Evolutionary conservation across 139 green algal genomes (phyloP), one percentile per base, ranked within the genome.

Genomic region (Auxenochlorella protothecoides): DNA sequence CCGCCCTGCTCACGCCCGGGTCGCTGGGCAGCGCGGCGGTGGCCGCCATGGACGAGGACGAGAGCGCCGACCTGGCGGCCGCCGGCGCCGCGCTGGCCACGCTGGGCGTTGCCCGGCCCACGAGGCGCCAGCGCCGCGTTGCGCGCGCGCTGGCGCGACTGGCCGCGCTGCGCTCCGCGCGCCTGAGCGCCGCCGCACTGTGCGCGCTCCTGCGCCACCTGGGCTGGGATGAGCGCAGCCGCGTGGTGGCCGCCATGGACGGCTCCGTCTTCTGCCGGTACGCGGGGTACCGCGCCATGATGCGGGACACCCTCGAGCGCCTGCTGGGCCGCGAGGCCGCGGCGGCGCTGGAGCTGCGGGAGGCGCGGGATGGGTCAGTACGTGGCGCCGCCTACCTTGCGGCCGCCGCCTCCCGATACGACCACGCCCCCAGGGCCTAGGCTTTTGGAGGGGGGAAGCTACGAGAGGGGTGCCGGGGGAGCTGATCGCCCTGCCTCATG

Each of bases 221-320:
- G 54, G 80, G 82, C 16, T 80, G 74, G 27, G 64, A 69, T 51
- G 55, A 9, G n/a, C 51, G 59, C 67, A 59, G 3, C 27, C 67
- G 75, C 13, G 71, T 74, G n/a, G 79, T 81, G n/a, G 67, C 91
- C 0, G 84, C 85, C 0, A 81, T 91, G 8, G 87, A 92, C 55
- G 87, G 87, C 12, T 85, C 84, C 11, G 74, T 91, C 53, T 91
- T 89, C 65, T 72, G 74, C 52, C 78, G 86, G 11, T 91, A 86
- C 60, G 11, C 4, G 3, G 65, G 59, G 52, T 92, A 84, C 76
- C 73, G 81, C 8, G 57, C n/a, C 4, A 75, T 83, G 74, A n/a
- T 86, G 68, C 2, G 15, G 16, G 65, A 54, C 27, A 15, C 53
- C n/a, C 53, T 82, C 44, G 63, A 53, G 15, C 14, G 63, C 63